Base-by-base conservation (phyloP, 495 filamentous ascomycete genomes). In the Peziza echinospora region DNA sequence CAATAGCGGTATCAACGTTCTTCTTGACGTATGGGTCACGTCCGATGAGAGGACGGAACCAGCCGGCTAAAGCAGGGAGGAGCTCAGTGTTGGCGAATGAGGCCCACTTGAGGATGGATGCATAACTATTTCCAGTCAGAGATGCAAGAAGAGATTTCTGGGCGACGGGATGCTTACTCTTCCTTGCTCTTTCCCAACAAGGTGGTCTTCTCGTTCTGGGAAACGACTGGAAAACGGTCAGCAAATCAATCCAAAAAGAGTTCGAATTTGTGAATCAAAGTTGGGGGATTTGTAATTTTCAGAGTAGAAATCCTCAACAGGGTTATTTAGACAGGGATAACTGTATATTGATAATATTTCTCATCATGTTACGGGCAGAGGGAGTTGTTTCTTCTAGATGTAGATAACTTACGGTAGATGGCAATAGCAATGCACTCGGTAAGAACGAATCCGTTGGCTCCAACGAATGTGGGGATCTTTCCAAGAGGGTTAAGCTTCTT, bases 181-280 rank as follows among this genome's bases (percentile, higher is more conserved):
- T 96, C 85, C 79, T 99, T 99, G 68, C 86, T 96, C 76, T 94
- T 94, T 60, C 89, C 89, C 51, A 99, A 73, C 44, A 99, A 82
- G 53, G 84, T 86, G 53, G 91, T 99, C 77, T 94, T 96, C 77
- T 96, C 89, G 65, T 99, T 96, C 71, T 99, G 89, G 57, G 89
- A 93, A 61, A 89, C 84, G 60, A 99, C 89, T 97, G 62, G 21
- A 23, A 8, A n/a, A 34, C n/a, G n/a, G n/a, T n/a, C n/a, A n/a
- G n/a, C n/a, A n/a, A n/a, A n/a, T n/a, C n/a, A n/a, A n/a, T n/a
- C n/a, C n/a, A n/a, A n/a, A n/a, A n/a, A n/a, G n/a, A n/a, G n/a
- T n/a, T n/a, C n/a, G n/a, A n/a, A n/a, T n/a, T n/a, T n/a, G n/a
- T n/a, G n/a, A n/a, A n/a, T n/a, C n/a, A n/a, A n/a, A n/a, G n/a